These are phyloP conservation scores for Phellopilus nigrolimitatus DNA, from an alignment of 1,284 basidiomycete genomes.

Conservation along the genomic window DNA sequence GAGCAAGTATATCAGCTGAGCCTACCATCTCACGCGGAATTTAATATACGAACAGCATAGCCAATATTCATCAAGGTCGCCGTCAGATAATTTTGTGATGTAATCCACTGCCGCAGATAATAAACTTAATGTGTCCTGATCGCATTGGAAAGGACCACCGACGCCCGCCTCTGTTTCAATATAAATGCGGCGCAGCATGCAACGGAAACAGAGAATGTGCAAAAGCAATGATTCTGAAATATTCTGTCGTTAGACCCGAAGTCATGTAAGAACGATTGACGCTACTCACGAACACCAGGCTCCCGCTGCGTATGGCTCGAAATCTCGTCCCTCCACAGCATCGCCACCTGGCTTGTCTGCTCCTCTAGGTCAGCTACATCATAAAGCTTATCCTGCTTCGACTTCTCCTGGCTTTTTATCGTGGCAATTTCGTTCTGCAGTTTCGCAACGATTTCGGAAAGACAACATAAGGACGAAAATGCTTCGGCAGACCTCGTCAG, in stretches of 20 bases:
- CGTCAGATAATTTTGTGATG: conserved; percentile 22
- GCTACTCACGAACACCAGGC: conserved; percentile 17
- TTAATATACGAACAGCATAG: conserved; percentile 22
- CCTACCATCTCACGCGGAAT: neutral
- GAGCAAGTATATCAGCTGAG: neutral
- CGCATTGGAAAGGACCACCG: conserved; percentile 27
- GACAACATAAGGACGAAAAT: conserved; percentile 22
- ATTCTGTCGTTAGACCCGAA: neutral
- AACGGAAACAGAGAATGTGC: conserved; percentile 25
- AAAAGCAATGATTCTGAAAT: conserved; percentile 24
- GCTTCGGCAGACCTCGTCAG: conserved; percentile 18
- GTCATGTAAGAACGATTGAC: neutral
- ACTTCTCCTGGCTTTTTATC: conserved; percentile 23
- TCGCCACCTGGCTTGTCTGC: conserved; percentile 20
- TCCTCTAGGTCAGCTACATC: conserved; percentile 24
- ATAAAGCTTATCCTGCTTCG: conserved; percentile 22
- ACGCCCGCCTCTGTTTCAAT: conserved; percentile 27
- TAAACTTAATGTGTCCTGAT: conserved; percentile 25
- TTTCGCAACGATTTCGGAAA: conserved; percentile 23
- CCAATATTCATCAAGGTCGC: conserved; percentile 25
- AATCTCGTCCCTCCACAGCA: conserved; percentile 13
- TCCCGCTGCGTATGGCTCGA: conserved; percentile 17
- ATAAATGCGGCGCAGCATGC: conserved; percentile 26
- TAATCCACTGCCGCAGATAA: conserved; percentile 26
- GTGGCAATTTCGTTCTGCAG: conserved; percentile 26